These are phyloP conservation scores for Exophiala sideris DNA, from an alignment of 2,329 filamentous ascomycete species.

Conservation along the genomic window DNA sequence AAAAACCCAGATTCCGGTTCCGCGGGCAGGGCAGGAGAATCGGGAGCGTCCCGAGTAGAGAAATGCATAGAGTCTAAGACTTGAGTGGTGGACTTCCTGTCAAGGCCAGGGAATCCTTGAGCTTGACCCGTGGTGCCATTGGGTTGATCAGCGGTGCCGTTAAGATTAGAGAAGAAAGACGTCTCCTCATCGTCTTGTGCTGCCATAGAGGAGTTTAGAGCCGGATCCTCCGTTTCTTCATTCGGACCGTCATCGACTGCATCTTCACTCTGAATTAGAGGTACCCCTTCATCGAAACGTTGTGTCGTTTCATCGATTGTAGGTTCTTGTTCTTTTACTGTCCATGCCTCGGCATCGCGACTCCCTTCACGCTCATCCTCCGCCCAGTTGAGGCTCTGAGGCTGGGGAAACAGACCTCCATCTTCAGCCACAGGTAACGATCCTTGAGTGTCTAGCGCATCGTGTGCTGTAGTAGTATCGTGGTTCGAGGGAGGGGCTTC, in stretches of 20 bases:
- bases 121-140: neutral
- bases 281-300: conserved; percentile 28
- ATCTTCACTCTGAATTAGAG: conserved; percentile 19
- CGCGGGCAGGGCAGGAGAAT: conserved; percentile 31
- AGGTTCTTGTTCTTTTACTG: conserved; percentile 10
- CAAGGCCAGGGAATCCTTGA: conserved; percentile 36
- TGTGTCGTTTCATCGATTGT: conserved; percentile 9
- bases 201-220: conserved; percentile 4
- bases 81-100: conserved; percentile 68
- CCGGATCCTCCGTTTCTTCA: neutral
- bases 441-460: neutral
- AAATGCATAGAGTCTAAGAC: conserved; percentile 55
- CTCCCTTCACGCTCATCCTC: conserved; percentile 6
- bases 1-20: conserved; percentile 27
- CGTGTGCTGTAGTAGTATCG: neutral
- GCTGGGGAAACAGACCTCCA: conserved; percentile 1
- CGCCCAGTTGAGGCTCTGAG: conserved; percentile 6
- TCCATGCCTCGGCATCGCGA: conserved; percentile 12
- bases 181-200: conserved; percentile 17
- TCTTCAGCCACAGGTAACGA: conserved; percentile 3
- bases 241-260: neutral
- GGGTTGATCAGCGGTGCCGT: neutral
- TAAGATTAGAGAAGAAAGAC: conserved; percentile 17
- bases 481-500: neutral
- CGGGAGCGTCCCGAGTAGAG: conserved; percentile 26